These are phyloP conservation scores for Cardamine resedifolia DNA, from an alignment of 345 rosid species.

Conservation along the genomic window DNA sequence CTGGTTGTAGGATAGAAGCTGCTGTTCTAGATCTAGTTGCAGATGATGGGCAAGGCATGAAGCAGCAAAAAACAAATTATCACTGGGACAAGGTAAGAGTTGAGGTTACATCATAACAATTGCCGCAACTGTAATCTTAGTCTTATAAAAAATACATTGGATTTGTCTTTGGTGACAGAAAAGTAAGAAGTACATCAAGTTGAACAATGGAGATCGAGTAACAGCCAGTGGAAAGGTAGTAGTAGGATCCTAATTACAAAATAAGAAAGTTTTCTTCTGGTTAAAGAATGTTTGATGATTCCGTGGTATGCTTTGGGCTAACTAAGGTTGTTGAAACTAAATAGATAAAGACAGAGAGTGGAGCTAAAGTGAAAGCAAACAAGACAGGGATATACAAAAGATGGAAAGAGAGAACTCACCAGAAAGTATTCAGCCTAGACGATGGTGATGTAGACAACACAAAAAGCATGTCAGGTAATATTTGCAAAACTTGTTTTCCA, in stretches of 20 bases:
- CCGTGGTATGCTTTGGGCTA: background rate
- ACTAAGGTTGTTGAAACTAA: constrained; percentile 12
- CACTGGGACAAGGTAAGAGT: constrained; percentile 94
- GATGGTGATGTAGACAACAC: constrained; percentile 45
- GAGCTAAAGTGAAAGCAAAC: constrained; percentile 65
- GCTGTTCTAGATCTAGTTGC: constrained; percentile 96
- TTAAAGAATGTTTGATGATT: constrained; percentile 6
- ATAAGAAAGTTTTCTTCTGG: background rate
- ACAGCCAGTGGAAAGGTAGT: constrained; percentile 98
- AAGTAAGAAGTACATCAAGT: constrained; percentile 87
- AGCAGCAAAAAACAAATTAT: constrained; percentile 66
- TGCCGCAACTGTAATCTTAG: constrained; percentile 5
- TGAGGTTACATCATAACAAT: background rate
- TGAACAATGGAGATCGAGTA: constrained; percentile 93
- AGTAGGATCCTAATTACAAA: background rate
- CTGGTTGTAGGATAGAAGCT: constrained; percentile 63
- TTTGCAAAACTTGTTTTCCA: background rate
- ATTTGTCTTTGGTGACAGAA: constrained; percentile 57
- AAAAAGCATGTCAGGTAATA: constrained; percentile 43
- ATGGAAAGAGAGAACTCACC: constrained; percentile 81
- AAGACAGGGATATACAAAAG: constrained; percentile 90
- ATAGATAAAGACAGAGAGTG: constrained; percentile 90
- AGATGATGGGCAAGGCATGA: constrained; percentile 75
- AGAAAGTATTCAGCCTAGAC: constrained; percentile 47
- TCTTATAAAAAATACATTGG: background rate